phyloP scores from a whole-genome alignment of 345 rosid species.

The Citrus medica region DNA sequence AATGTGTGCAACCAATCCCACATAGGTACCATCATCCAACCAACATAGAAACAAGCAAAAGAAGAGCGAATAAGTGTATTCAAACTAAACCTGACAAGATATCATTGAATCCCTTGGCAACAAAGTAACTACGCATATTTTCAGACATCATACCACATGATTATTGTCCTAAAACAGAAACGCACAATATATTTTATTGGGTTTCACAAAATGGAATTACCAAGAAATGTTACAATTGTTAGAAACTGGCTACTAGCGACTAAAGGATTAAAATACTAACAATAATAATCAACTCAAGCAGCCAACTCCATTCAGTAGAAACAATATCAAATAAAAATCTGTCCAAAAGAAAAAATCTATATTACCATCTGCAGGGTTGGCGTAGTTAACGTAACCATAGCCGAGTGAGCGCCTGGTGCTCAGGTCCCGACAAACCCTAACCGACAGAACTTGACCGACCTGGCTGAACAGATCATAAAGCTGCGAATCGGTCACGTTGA shows the following conservation, averaged over 20 bases:
- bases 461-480: slow-evolving; percentile 72
- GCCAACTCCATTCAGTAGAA: not conserved
- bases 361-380: slow-evolving; percentile 75
- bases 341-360: not conserved
- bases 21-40: not conserved
- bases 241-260: not conserved
- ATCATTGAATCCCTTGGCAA: not conserved
- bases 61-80: too few species aligned
- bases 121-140: not conserved
- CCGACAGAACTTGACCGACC: slow-evolving; percentile 75
- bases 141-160: not conserved
- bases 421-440: slow-evolving; percentile 83
- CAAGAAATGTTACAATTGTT: not conserved
- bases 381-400: slow-evolving; percentile 81
- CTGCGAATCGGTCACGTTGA: slow-evolving; percentile 66
- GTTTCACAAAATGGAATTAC: not conserved
- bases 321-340: not conserved
- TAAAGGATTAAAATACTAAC: too few species aligned
- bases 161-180: not conserved
- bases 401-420: slow-evolving; percentile 75
- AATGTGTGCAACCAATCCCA: too few species aligned
- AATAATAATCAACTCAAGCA: not conserved
- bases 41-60: not conserved
- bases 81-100: too few species aligned
- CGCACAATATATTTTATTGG: not conserved